phyloP scores from a whole-genome alignment of 2,329 filamentous ascomycete genomes.

The Monosporascus ibericus region DNA sequence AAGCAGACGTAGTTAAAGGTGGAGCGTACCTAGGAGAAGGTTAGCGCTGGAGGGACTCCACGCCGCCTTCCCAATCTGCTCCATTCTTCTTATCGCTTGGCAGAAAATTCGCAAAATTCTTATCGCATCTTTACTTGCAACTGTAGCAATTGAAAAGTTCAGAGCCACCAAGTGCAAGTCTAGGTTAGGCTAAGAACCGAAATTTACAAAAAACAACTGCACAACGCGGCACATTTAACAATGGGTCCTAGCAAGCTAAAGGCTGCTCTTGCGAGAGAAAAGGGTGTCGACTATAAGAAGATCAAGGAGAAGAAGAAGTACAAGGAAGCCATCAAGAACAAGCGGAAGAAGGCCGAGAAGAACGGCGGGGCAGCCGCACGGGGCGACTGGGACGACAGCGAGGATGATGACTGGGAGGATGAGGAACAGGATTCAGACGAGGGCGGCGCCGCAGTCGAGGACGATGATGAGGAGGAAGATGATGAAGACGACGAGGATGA shows the following conservation, averaged over 20 bases:
- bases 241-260: constrained; percentile 24
- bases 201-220: neutral
- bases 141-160: neutral
- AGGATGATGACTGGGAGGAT: constrained; percentile 10
- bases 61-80: neutral
- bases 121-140: neutral
- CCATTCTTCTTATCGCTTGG: neutral
- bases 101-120: neutral
- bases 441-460: constrained; percentile 2
- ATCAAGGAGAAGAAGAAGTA: constrained; percentile 24
- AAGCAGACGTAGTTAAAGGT: too few species aligned
- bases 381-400: constrained; percentile 6
- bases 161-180: neutral
- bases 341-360: constrained; percentile 13
- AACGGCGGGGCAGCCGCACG: constrained; percentile 12
- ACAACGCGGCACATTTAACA: neutral
- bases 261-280: constrained; percentile 22
- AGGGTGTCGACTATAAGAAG: constrained; percentile 23
- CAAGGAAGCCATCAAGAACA: constrained; percentile 17
- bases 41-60: neutral
- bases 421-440: constrained; percentile 17
- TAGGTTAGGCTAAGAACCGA: neutral
- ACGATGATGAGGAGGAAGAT: constrained; percentile 13
- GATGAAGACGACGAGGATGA: constrained; percentile 26
- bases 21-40: too few species aligned